Evolutionary conservation across 106 monocot species (phyloP), one percentile per base, ranked within the genome.

Genomic region (Phalaenopsis equestris): DNA sequence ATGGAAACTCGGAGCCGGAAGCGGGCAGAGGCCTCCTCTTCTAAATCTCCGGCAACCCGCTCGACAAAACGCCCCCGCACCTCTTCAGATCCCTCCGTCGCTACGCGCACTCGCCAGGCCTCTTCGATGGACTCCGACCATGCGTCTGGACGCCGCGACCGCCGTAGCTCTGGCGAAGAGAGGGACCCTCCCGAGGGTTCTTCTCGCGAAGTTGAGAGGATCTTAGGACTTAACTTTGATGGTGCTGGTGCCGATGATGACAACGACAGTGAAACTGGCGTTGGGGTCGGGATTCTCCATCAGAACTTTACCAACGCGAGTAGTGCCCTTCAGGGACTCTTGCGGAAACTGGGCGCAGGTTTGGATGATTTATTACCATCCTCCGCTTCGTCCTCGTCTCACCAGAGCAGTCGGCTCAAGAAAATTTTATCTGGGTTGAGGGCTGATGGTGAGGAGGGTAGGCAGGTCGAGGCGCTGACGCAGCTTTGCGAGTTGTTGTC

Each of bases 1-100:
- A 99, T 99, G 99, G 99, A 99, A 99, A 99, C 99, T 77, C 94
- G 99, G 24, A 95, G 99, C 89, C 94, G 95, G 80, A 99, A 99
- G 90, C 94, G 99, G 88, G 94, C 99, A 88, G 99, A 95, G 95
- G 92, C 94, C 85, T 92, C 98, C 81, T 93, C 90, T 55, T 86
- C 88, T 82, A 76, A 79, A 37, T 38, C 90, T 41, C 77, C 84
- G 64, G 74, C 90, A 47, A 67, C 87, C 65, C 90, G 88, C 79
- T 55, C 93, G 38, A 77, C 91, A 72, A 93, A 91, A 78, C 87
- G 91, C 85, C 77, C 89, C 57, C 90, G 87, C 75, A 79, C 88
- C 75, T 56, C 85, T 70, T 30, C 72, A 56, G 21, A 57, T 56
- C 14, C 58, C 61, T 64, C 77, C 73, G 18, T 64, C 84, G 77